Base-by-base conservation (phyloP, 169 alveolate genomes). In the Eimeria tenella region DNA sequence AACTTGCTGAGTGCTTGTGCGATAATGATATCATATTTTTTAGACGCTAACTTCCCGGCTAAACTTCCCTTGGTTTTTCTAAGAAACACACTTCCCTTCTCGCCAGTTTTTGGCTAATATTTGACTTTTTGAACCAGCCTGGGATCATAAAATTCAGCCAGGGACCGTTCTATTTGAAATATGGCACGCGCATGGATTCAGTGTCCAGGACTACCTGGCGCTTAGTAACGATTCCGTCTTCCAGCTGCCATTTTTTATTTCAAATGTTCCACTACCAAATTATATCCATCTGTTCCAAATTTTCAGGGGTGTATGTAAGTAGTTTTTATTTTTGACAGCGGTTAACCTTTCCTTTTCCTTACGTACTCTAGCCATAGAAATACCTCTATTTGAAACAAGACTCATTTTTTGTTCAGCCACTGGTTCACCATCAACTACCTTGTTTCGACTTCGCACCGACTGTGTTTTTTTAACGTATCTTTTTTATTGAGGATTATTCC, bases 371-470 rank as follows among this genome's bases (percentile, higher is more conserved):
- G 82, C 82, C 55, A 71, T 71, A 31, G 21, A 25, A n/a, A 71
- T 65, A 65, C 74, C 7, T 71, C 82, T n/a, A 71, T 17, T 71
- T 71, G 55, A n/a, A 71, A 71, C 82, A 25, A 31, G 56, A 71
- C 19, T 31, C 82, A 71, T 71, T 71, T n/a, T 62, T 86, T 86
- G 84, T 65, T 86, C 55, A 86, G 93, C 93, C 81, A 65, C 84
- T 60, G 91, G 91, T 83, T 83, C 75, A 83, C 62, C 91, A 42
- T 83, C 91, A 83, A 83, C 91, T 56, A 83, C 81, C 91, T 62
- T 83, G 63, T 62, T 65, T 65, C 81, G 68, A 65, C 81, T 25
- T 71, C 55, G 17, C 10, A 71, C 82, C 50, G 82, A 17, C 82
- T 71, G 82, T 31, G 11, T 71, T n/a, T 71, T 71, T 71, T 9